phyloP scores from a whole-genome alignment of 805 yeast species.

The Sugiyamaella lignohabitans region DNA sequence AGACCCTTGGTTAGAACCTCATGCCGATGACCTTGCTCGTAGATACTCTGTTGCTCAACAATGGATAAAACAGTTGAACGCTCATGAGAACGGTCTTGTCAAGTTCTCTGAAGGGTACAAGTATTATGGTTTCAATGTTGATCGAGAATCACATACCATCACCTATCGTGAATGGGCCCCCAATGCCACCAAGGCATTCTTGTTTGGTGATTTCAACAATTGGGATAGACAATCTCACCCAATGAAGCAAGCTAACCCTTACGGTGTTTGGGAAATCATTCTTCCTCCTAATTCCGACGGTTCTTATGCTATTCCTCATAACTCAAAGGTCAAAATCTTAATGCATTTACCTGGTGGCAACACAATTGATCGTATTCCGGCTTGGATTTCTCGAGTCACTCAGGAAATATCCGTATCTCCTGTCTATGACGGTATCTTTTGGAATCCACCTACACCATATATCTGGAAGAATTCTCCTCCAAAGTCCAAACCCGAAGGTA shows the following conservation, averaged over 20 bases:
- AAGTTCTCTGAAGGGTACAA: slow-evolving; percentile 73
- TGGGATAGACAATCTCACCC: slow-evolving; percentile 62
- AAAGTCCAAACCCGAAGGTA: slow-evolving; percentile 35
- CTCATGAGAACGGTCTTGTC: slow-evolving; percentile 57
- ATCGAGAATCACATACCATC: slow-evolving; percentile 45
- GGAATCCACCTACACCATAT: slow-evolving; percentile 72
- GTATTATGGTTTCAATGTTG: slow-evolving; percentile 68
- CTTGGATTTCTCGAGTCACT: slow-evolving; percentile 82
- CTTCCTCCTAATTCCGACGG: slow-evolving; percentile 52
- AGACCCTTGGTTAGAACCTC: slow-evolving; percentile 88
- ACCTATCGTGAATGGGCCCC: slow-evolving; percentile 85
- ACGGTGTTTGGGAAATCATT: slow-evolving; percentile 60
- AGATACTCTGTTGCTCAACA: slow-evolving; percentile 61
- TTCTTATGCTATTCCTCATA: slow-evolving; percentile 67
- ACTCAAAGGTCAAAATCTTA: slow-evolving; percentile 61
- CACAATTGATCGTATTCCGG: slow-evolving; percentile 73
- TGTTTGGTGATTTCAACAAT: slow-evolving; percentile 88
- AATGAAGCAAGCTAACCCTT: slow-evolving; percentile 51
- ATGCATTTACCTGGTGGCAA: slow-evolving; percentile 63
- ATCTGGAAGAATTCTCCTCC: slow-evolving; percentile 57
- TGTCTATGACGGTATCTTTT: slow-evolving; percentile 78
- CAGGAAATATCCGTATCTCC: slow-evolving; percentile 43
- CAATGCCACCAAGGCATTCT: slow-evolving; percentile 62
- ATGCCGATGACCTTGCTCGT: slow-evolving; percentile 55
- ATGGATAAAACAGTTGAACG: slow-evolving; percentile 52